Evolutionary conservation across 495 filamentous ascomycete species (phyloP).

Genomic region (Neurospora sp.): DNA sequence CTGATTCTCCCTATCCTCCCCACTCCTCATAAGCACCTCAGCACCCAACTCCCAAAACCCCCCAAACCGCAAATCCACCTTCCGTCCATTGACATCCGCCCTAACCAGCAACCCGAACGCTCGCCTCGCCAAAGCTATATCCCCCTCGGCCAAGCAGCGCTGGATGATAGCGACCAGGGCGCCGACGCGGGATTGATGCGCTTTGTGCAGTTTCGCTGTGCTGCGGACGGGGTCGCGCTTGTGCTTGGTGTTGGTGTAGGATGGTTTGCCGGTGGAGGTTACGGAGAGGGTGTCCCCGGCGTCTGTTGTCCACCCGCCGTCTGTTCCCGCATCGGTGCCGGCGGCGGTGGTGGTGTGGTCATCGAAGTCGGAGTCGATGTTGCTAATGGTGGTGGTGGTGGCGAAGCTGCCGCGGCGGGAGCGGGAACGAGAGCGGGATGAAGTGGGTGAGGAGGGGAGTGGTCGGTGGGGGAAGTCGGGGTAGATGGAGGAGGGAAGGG

Average conservation of each 20-base stretch:
- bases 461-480: conserved; percentile 35
- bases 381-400: background rate
- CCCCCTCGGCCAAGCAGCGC: conserved; percentile 27
- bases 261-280: background rate
- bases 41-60: conserved; percentile 32
- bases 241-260: too few relatives aligned
- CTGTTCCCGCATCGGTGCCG: background rate
- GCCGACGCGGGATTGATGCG: conserved; percentile 18
- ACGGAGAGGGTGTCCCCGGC: background rate
- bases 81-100: conserved; percentile 14
- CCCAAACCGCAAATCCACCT: conserved; percentile 27
- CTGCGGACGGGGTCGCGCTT: conserved; percentile 2
- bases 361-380: background rate
- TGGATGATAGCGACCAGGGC: conserved; percentile 23
- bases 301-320: background rate
- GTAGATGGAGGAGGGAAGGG: conserved; percentile 24
- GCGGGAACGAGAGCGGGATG: background rate
- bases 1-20: conserved; percentile 9
- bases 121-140: conserved; percentile 26
- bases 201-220: background rate
- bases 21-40: conserved; percentile 32
- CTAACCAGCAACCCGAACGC: conserved; percentile 29
- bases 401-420: background rate
- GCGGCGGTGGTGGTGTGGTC: background rate
- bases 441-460: conserved; percentile 3